phyloP scores from a whole-genome alignment of 2,329 filamentous ascomycete species.

The Calonectria ilicicola region DNA sequence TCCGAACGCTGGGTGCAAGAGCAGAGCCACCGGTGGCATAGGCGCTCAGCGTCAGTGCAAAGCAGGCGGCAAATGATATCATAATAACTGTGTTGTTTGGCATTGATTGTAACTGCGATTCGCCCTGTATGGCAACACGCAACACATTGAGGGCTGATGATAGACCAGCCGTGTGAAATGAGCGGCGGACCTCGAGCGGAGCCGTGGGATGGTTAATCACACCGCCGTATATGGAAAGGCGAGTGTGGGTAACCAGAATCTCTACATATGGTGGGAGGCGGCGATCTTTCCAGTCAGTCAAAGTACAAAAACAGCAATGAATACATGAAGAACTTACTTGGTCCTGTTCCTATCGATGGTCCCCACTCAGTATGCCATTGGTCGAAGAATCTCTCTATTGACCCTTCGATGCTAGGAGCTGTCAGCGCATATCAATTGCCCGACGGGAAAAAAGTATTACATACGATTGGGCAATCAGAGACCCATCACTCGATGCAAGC shows the following conservation, averaged over 20 bases:
- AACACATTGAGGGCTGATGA: constrained; percentile 81
- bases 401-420: constrained; percentile 61
- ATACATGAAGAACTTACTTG: constrained; percentile 51
- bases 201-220: constrained; percentile 82
- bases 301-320: not conserved
- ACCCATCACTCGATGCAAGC: constrained; percentile 60
- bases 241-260: constrained; percentile 78
- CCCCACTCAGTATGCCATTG: constrained; percentile 75
- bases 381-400: constrained; percentile 75
- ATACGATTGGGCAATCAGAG: constrained; percentile 65
- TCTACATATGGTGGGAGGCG: constrained; percentile 79
- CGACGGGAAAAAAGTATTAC: constrained; percentile 23
- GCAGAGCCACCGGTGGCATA: constrained; percentile 68
- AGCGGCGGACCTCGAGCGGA: constrained; percentile 76
- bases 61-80: constrained; percentile 81
- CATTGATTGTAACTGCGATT: constrained; percentile 78
- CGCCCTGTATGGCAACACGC: constrained; percentile 79
- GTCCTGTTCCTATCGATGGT: constrained; percentile 65
- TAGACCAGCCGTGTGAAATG: constrained; percentile 78
- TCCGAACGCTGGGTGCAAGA: constrained; percentile 71
- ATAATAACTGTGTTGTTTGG: constrained; percentile 84
- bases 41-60: constrained; percentile 73
- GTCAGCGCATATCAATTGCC: constrained; percentile 25
- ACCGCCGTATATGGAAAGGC: constrained; percentile 79
- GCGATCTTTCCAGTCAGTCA: constrained; percentile 51